Evolutionary conservation across 106 monocot species (phyloP).

Genomic region (Apostasia ramifera): DNA sequence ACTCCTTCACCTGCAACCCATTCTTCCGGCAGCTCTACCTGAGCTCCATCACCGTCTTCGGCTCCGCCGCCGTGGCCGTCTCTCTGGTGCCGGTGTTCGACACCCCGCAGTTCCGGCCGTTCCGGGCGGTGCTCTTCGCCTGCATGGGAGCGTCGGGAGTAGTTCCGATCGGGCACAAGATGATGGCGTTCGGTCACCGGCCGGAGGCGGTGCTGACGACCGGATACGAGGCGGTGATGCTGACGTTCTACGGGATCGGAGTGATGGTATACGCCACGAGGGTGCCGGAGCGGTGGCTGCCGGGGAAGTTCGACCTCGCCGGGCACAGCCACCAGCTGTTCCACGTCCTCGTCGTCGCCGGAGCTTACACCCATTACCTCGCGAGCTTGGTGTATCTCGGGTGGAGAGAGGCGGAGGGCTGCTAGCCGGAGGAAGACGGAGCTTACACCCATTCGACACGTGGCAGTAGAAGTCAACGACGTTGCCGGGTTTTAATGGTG

Average conservation of each 20-base stretch:
- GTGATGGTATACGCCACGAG: constrained; percentile 29
- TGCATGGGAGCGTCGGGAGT: constrained; percentile 30
- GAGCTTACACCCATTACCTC: constrained; percentile 38
- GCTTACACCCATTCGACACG: no score
- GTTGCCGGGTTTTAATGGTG: no score
- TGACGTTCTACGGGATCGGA: constrained; percentile 21
- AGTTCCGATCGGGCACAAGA: constrained; percentile 40
- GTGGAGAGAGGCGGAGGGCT: constrained; percentile 32
- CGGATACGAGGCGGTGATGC: constrained; percentile 28
- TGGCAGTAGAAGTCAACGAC: no score
- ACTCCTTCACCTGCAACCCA: constrained; percentile 48
- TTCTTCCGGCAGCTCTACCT: constrained; percentile 46
- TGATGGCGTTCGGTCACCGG: constrained; percentile 17
- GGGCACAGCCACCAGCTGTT: constrained; percentile 49
- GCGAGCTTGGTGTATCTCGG: constrained; percentile 22
- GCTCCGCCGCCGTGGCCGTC: constrained; percentile 13
- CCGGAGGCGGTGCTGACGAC: constrained; percentile 26
- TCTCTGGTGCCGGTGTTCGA: constrained; percentile 32
- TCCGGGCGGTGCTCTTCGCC: constrained; percentile 22
- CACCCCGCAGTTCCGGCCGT: constrained; percentile 11
- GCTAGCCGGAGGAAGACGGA: constrained; percentile 1
- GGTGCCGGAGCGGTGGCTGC: constrained; percentile 48
- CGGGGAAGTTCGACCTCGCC: constrained; percentile 33
- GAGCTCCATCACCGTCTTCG: constrained; percentile 36
- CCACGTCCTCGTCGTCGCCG: constrained; percentile 35